Evolutionary conservation across 371 early-diverging fungal genomes (phyloP).

Genomic region (Capillidium rhysosporum): DNA sequence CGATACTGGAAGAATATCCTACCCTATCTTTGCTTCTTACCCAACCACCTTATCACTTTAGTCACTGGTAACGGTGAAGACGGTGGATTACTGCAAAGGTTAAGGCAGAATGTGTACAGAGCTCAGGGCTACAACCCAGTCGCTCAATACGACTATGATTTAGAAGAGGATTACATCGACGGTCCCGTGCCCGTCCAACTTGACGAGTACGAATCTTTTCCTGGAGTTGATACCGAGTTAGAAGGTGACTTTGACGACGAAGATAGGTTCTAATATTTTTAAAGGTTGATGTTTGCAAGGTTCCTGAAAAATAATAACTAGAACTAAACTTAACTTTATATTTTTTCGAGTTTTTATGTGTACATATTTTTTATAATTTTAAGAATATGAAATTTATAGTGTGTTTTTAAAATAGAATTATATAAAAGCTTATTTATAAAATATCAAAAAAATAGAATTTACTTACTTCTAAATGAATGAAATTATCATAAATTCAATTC

Average conservation of each 20-base stretch:
- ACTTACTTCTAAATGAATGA: too few species aligned
- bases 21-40: slow-evolving; percentile 2
- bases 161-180: slow-evolving; percentile 4
- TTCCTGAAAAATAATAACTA: too few species aligned
- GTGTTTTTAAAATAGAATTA: too few species aligned
- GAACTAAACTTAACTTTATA: too few species aligned
- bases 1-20: neutral
- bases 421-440: too few species aligned
- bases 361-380: too few species aligned
- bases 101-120: neutral
- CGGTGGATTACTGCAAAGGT: neutral
- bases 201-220: neutral
- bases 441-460: too few species aligned
- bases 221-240: neutral
- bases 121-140: neutral
- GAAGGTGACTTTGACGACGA: neutral
- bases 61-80: neutral
- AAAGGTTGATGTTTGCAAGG: too few species aligned
- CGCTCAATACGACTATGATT: slow-evolving; percentile 5
- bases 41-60: neutral
- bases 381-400: too few species aligned
- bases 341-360: too few species aligned
- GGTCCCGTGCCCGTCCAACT: neutral
- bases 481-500: too few species aligned
- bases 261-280: too few species aligned